Percentiles rank a stretch among this genome's conserved stretches.
Evolutionary conservation across 257 asterid genomes (phyloP).

Genomic region (Avicennia marina): DNA sequence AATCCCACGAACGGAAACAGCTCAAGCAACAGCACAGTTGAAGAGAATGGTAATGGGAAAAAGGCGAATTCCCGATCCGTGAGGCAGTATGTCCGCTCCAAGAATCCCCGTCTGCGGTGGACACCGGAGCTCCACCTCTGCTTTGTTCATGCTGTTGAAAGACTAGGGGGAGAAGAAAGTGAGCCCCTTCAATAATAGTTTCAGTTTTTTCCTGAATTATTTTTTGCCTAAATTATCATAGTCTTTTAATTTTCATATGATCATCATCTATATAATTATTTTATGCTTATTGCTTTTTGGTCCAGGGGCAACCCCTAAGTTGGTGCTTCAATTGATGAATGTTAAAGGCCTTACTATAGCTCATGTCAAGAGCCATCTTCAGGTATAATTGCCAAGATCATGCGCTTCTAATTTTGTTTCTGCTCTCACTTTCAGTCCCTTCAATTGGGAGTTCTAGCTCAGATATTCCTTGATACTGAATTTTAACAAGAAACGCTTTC

Average conservation of each 20-base stretch:
- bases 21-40: slow-evolving; percentile 84
- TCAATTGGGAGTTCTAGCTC: not conserved
- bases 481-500: not conserved
- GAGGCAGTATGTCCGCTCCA: slow-evolving; percentile 75
- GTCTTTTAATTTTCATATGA: too few relatives aligned
- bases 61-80: slow-evolving; percentile 62
- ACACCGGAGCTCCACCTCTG: slow-evolving; percentile 88
- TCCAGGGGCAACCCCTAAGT: slow-evolving; percentile 92
- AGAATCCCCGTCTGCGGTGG: slow-evolving; percentile 87
- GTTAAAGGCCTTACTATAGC: slow-evolving; percentile 93
- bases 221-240: too few relatives aligned
- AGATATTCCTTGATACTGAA: not conserved
- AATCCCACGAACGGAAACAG: slow-evolving; percentile 32
- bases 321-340: slow-evolving; percentile 90
- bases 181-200: slow-evolving; percentile 31
- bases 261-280: too few relatives aligned
- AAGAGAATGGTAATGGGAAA: slow-evolving; percentile 52
- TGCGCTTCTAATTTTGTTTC: not conserved
- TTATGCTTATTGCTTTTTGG: not conserved
- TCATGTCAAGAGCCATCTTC: slow-evolving; percentile 99
- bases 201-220: too few relatives aligned
- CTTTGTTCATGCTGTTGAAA: slow-evolving; percentile 79
- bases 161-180: slow-evolving; percentile 94
- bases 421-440: not conserved
- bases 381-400: slow-evolving; percentile 31